Evolutionary conservation across 1,284 basidiomycete species (phyloP).

Genomic region (Ganoderma leucocontextum): DNA sequence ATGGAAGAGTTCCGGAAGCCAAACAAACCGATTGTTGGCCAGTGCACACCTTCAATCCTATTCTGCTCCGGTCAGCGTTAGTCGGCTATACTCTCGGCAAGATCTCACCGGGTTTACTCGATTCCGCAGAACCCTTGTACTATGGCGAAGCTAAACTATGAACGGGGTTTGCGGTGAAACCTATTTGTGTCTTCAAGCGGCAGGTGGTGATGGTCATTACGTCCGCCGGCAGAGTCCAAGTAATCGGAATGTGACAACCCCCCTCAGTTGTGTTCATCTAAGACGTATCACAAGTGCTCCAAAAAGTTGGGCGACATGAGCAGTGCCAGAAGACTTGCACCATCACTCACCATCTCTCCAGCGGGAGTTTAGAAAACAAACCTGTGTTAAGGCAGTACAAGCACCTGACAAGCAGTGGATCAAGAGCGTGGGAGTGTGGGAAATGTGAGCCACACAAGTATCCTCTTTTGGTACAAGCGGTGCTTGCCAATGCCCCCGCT

Average conservation of each 20-base stretch:
- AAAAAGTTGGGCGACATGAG: background rate
- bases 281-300: too few relatives aligned
- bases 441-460: slow-evolving; percentile 10
- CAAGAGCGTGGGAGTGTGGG: slow-evolving; percentile 17
- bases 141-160: background rate
- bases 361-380: slow-evolving; percentile 12
- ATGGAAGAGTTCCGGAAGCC: background rate
- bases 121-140: background rate
- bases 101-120: background rate
- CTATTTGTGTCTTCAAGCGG: background rate
- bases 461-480: slow-evolving; percentile 20
- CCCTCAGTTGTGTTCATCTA: background rate
- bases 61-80: background rate
- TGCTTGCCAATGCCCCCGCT: slow-evolving; percentile 22
- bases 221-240: background rate
- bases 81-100: background rate
- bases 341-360: background rate
- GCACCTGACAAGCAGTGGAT: too few relatives aligned
- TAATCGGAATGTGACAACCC: background rate
- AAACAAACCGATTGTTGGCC: background rate
- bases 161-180: background rate
- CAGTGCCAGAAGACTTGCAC: background rate
- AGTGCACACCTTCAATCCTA: background rate
- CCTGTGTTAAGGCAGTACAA: slow-evolving; percentile 28
- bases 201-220: background rate